Base-by-base conservation (phyloP, 2,329 filamentous ascomycete genomes). In the Thielaviopsis cerberus region DNA sequence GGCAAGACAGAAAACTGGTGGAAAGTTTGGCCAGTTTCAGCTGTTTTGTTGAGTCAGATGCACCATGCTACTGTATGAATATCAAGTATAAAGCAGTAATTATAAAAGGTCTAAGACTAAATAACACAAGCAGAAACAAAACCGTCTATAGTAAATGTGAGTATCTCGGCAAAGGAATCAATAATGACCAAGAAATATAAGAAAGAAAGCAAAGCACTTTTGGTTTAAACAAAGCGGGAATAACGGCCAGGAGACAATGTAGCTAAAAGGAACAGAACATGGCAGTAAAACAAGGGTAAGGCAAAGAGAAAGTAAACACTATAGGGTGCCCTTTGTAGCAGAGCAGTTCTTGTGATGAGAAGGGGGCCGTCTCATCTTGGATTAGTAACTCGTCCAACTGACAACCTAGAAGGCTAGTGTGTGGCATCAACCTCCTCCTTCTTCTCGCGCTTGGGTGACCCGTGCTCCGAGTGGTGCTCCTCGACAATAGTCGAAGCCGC, bases 401-500 rank as follows among this genome's bases (percentile, higher is more conserved):
- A n/a, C n/a, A n/a, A n/a, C n/a, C 41, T 48, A 22, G 11, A 20
- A 13, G 27, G 23, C 37, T 54, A 58, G 26, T 58, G 57, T 4
- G 51, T 51, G n/a, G 34, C 20, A 23, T 24, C 23, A 23, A 22
- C 57, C 23, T 58, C 57, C 52, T 58, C 57, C 37, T 58, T 58
- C 52, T 58, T 58, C 30, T 52, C 41, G 4, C 37, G n/a, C 24
- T 54, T 50, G 11, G 34, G 51, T 7, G 34, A n/a, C 8, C 30
- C 57, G 13, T 22, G 25, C 20, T 20, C 37, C 7, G 52, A 54
- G 27, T 51, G 48, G 11, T 25, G 55, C 27, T 57, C 59, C 20
- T 54, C 55, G 13, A 60, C 59, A 37, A 60, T 57, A 22, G 59
- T 60, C 24, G 55, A 60, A 22, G 45, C 52, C 7, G 55, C 52